These are phyloP conservation scores for Chaetomidium leptoderma DNA, from an alignment of 495 filamentous ascomycete genomes.

Conservation along the genomic window DNA sequence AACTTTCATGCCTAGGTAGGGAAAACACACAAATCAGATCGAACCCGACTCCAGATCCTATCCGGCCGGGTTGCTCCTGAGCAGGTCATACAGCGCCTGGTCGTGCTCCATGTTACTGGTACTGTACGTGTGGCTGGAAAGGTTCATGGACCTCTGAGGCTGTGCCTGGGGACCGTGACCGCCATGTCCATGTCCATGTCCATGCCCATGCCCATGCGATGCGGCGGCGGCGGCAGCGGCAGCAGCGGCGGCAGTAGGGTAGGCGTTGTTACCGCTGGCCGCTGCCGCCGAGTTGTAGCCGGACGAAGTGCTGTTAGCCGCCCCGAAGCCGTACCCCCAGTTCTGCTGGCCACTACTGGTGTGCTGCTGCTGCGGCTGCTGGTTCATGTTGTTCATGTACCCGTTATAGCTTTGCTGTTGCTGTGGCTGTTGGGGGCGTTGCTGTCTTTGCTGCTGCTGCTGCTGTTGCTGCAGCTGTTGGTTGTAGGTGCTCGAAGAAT, in stretches of 20 bases:
- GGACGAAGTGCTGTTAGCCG: slow-evolving; percentile 9
- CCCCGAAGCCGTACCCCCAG: slow-evolving; percentile 22
- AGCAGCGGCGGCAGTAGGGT: slow-evolving; percentile 3
- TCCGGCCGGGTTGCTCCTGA: slow-evolving; percentile 16
- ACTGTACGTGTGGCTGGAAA: slow-evolving; percentile 31
- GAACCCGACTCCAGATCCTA: neutral
- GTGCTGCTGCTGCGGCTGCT: slow-evolving; percentile 22
- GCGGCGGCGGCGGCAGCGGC: neutral
- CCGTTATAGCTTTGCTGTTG: slow-evolving; percentile 14
- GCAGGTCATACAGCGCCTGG: slow-evolving; percentile 27
- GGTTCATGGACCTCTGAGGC: slow-evolving; percentile 32
- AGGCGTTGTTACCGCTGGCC: slow-evolving; percentile 14
- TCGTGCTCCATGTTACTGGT: slow-evolving; percentile 31
- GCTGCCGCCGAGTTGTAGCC: slow-evolving; percentile 21
- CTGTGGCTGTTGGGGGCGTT: slow-evolving; percentile 15
- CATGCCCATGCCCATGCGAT: neutral
- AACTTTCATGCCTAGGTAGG: too few relatives aligned
- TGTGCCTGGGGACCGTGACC: slow-evolving; percentile 14
- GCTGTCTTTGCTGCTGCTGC: slow-evolving; percentile 19
- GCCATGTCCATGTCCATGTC: slow-evolving; percentile 7
- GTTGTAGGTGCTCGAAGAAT: slow-evolving; percentile 19
- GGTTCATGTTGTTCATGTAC: slow-evolving; percentile 7
- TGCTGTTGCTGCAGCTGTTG: slow-evolving; percentile 28
- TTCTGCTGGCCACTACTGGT: slow-evolving; percentile 18
- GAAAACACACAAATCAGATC: neutral